Evolutionary conservation across 2,329 filamentous ascomycete genomes (phyloP), one percentile per base, ranked within the genome.

Genomic region (Plectosphaerella cucumerina): DNA sequence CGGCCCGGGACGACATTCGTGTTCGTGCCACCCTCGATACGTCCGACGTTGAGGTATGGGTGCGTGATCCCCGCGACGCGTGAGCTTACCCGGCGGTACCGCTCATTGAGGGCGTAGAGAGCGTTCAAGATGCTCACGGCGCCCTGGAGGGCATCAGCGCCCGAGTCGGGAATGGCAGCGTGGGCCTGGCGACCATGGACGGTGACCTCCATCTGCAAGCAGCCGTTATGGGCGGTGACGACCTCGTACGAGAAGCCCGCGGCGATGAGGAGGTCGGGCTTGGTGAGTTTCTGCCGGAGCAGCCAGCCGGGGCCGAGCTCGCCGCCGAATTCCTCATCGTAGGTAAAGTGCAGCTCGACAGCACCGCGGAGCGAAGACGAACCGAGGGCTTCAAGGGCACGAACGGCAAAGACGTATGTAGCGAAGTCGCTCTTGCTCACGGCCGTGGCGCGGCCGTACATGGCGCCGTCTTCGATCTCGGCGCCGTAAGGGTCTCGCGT

Each of bases 391-490:
- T 53, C 51, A 6, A 53, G 41, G 6, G 51, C 51, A 23, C 51
- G 51, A 5, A 53, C 48, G 6, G 51, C 51, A 23, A 53, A 53
- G 2, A 48, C 42, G 33, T 48, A 53, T 23, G 37, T 53, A 3
- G 51, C 51, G 15, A 53, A 53, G 33, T 53, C 51, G 41, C 48
- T 53, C 34, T 53, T 53, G 37, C 51, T 53, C 33, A 52, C 50
- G 35, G 50, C 50, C 18, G 50, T 46, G 14, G 50, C 50, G 14
- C 50, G 43, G 43, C 50, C 50, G 47, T 52, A 52, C 42, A 52
- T 49, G 15, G 50, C 50, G 37, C 50, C 50, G 11, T 52, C 50
- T 15, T 52, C 50, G 35, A 52, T 20, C 5, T 17, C 20, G 9
- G 50, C 50, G 23, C 22, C 50, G 18, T 52, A 52, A 4, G 50